Conservation (phyloP, 768 basidiomycete species). For the Amanita molliuscula region DNA sequence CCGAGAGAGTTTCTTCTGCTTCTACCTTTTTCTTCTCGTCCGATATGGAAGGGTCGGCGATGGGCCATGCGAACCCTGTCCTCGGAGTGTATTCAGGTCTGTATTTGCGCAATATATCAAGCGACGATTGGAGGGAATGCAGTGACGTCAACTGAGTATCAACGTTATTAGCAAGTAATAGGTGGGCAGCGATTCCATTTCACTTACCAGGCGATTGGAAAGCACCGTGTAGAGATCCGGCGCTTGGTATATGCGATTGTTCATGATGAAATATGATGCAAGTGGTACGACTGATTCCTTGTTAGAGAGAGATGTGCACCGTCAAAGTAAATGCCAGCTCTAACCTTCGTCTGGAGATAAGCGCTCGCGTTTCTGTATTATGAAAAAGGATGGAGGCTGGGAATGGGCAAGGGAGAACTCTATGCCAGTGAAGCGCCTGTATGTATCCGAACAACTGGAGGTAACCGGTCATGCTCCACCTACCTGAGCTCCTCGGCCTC, state of each 20-base stretch:
- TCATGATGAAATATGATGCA: constrained; percentile 80
- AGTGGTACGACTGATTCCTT: constrained; percentile 52
- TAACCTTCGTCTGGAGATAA: constrained; percentile 76
- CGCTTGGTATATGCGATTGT: constrained; percentile 82
- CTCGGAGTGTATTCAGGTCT: constrained; percentile 79
- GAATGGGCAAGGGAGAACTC: constrained; percentile 83
- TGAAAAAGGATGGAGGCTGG: constrained; percentile 70
- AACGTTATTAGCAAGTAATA: constrained; percentile 3
- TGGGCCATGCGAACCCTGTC: constrained; percentile 80
- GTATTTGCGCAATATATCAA: constrained; percentile 62
- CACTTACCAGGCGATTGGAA: constrained; percentile 69
- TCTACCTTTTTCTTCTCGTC: constrained; percentile 32
- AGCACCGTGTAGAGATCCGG: constrained; percentile 79
- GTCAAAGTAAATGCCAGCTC: constrained; percentile 12
- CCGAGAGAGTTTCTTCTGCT: constrained; percentile 17
- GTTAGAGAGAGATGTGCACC: constrained; percentile 8
- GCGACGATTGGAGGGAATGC: constrained; percentile 63
- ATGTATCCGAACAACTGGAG: not conserved
- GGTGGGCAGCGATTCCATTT: constrained; percentile 1
- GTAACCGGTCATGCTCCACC: constrained; percentile 16
- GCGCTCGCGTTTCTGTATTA: constrained; percentile 85
- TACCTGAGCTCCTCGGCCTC: constrained; percentile 84
- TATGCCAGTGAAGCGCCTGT: constrained; percentile 75
- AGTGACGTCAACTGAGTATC: constrained; percentile 51
- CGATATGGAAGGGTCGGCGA: constrained; percentile 43